These are phyloP conservation scores for Eucalyptus albens DNA, from an alignment of 345 rosid genomes.

Conservation along the genomic window DNA sequence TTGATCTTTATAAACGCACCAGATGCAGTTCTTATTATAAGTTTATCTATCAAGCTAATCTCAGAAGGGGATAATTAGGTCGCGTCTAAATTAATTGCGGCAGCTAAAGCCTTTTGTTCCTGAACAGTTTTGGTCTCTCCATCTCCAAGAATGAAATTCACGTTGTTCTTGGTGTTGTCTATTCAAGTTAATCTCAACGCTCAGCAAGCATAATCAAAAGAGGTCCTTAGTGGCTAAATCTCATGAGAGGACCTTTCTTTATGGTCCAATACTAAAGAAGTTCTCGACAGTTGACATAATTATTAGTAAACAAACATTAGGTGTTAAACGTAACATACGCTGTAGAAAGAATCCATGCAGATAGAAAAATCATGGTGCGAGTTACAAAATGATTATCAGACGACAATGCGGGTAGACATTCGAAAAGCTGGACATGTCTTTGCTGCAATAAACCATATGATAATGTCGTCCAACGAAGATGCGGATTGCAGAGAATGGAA, in stretches of 20 bases:
- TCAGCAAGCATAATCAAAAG: not conserved
- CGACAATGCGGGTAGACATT: not conserved
- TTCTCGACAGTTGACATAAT: not conserved
- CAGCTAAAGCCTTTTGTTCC: not conserved
- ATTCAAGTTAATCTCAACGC: not conserved
- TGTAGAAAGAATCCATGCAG: not conserved
- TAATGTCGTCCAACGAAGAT: not conserved
- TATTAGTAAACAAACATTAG: not conserved
- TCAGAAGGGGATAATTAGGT: not conserved
- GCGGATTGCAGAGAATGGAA: not conserved
- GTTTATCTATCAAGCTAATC: not conserved
- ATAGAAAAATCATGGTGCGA: not conserved
- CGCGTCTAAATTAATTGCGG: not conserved
- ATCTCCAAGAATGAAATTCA: not conserved
- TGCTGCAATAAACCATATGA: not conserved
- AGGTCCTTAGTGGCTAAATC: not conserved
- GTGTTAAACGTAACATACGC: not conserved
- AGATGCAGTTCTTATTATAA: not conserved
- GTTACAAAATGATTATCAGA: not conserved
- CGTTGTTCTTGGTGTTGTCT: not conserved
- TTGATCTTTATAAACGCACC: not conserved
- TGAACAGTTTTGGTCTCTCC: not conserved
- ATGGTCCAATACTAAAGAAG: not conserved
- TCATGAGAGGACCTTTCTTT: not conserved
- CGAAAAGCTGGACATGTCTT: not conserved